Evolutionary conservation across 2,329 filamentous ascomycete genomes (phyloP).

Genomic region (Aspergillus texensis): DNA sequence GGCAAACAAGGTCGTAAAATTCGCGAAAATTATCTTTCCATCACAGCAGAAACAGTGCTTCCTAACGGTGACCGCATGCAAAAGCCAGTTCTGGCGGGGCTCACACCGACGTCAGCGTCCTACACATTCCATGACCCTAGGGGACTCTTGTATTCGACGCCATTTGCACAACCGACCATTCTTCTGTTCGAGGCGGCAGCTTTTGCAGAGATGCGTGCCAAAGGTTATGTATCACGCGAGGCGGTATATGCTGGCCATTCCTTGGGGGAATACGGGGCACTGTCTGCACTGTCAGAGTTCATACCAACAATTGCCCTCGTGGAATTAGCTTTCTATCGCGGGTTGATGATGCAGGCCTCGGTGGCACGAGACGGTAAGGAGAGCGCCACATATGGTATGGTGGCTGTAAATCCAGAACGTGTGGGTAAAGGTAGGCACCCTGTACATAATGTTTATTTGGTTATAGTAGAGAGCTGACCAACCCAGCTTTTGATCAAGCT

Average conservation of each 20-base stretch:
- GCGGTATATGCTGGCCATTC: conserved; percentile 96
- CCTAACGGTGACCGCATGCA: conserved; percentile 69
- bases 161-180: conserved; percentile 94
- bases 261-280: conserved; percentile 91
- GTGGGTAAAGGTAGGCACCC: conserved; percentile 18
- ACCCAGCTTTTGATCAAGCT: conserved; percentile 92
- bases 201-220: conserved; percentile 95
- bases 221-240: conserved; percentile 88
- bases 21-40: conserved; percentile 95
- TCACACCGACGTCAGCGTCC: conserved; percentile 72
- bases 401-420: conserved; percentile 22
- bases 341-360: conserved; percentile 96
- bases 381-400: conserved; percentile 57
- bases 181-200: conserved; percentile 98
- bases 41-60: conserved; percentile 49
- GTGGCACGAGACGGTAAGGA: conserved; percentile 89
- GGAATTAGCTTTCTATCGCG: conserved; percentile 96
- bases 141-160: conserved; percentile 88
- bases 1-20: conserved; percentile 93
- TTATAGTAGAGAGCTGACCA: neutral
- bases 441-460: neutral
- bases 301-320: conserved; percentile 96
- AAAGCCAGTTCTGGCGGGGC: conserved; percentile 96
- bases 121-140: conserved; percentile 97
- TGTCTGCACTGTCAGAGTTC: conserved; percentile 89